Base-by-base conservation (phyloP, 257 asterid genomes). In the Plantago major region DNA sequence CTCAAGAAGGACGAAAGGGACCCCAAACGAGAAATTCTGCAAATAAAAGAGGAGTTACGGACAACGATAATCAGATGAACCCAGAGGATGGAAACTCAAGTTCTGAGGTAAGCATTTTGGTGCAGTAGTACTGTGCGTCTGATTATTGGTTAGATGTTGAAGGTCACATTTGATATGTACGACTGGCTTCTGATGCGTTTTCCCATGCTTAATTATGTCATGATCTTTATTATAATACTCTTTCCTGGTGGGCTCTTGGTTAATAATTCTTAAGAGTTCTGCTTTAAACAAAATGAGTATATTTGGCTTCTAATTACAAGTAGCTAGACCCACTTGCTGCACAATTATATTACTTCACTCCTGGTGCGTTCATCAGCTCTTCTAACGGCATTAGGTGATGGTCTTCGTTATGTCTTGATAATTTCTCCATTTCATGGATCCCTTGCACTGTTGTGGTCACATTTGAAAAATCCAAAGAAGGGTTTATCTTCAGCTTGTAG, bases 21-120 rank as follows among this genome's bases (percentile, higher is more conserved):
- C 94, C 97, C 22, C 96, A 83, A 74, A 93, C 97, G 13, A 78
- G 99, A 79, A 93, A 83, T 68, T 84, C 95, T 67, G 59, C 91
- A 56, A 90, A 93, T 15, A 78, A 90, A 81, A 80, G 83, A 63
- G 95, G 95, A 58, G 88, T 96, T 71, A 30, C 84, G 61, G 97
- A 87, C 65, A 90, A 85, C 78, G 96, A 85, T 66, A 78, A 76
- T 42, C 89, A 85, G 58, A 65, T 71, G 86, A 87, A 85, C 79
- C 77, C 90, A 43, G 85, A 68, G 52, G 91, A 75, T 64, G 95
- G 83, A 73, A 87, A 85, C 73, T 72, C 89, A 50, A 90, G 92
- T 74, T 90, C 97, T 49, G 96, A 94, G 99, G 99, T 94, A 78
- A 68, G 61, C 51, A 43, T 61, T 67, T 51, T 48, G 9, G 42